Evolutionary conservation across 495 filamentous ascomycete species (phyloP).

Genomic region (Apiosordaria backusii): DNA sequence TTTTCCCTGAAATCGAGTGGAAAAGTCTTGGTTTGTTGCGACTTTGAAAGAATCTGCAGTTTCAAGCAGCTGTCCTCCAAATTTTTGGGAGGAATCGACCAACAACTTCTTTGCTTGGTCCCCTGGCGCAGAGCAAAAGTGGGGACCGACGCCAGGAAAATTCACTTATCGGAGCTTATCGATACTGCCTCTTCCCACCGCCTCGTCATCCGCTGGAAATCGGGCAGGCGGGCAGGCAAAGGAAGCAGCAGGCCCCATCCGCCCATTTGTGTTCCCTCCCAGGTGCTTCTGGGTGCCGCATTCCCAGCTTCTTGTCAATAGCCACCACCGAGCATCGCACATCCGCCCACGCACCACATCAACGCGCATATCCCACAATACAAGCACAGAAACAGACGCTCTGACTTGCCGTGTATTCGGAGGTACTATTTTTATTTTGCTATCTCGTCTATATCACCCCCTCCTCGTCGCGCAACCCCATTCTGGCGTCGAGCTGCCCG

Average conservation of each 20-base stretch:
- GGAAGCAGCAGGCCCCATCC: conserved; percentile 15
- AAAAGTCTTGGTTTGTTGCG: neutral
- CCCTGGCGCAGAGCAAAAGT: conserved; percentile 4
- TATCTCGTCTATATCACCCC: neutral
- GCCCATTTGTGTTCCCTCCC: conserved; percentile 23
- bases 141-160: conserved; percentile 25
- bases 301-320: conserved; percentile 24
- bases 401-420: neutral
- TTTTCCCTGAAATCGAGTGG: neutral
- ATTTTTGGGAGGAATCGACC: conserved; percentile 4
- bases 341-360: conserved; percentile 20
- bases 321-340: conserved; percentile 14
- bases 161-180: conserved; percentile 38
- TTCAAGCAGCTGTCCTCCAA: conserved; percentile 5
- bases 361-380: neutral
- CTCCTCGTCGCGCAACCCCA: conserved; percentile 20
- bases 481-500: conserved; percentile 24
- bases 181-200: conserved; percentile 27
- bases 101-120: neutral
- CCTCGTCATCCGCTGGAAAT: conserved; percentile 12
- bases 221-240: conserved; percentile 28
- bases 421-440: conserved; percentile 6
- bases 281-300: conserved; percentile 22
- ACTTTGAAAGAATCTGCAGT: neutral
- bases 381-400: neutral